phyloP scores from a whole-genome alignment of 2,329 filamentous ascomycete species.

The Basipetospora chlamydospora region DNA sequence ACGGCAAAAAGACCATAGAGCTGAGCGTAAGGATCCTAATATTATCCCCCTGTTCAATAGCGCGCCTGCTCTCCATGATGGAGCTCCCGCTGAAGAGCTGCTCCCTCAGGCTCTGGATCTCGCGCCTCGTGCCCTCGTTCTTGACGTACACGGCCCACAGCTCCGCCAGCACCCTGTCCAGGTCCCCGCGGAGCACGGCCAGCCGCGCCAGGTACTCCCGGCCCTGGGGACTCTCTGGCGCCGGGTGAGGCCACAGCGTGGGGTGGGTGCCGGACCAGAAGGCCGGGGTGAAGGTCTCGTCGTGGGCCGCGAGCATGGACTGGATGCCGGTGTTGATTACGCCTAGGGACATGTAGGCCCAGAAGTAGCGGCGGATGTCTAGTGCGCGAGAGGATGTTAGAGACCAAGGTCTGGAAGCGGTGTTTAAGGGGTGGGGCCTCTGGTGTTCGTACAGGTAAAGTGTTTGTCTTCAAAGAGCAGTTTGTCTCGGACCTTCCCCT shows the following conservation, averaged over 20 bases:
- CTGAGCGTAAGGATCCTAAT: conserved; percentile 46
- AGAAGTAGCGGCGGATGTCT: conserved; percentile 47
- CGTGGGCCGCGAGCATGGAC: conserved; percentile 40
- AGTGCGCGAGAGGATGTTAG: no score
- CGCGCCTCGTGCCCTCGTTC: conserved; percentile 37
- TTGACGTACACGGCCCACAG: conserved; percentile 30
- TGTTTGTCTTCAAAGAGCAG: conserved; percentile 46
- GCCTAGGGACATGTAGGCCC: conserved; percentile 45
- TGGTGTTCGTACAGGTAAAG: conserved; percentile 34
- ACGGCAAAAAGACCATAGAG: conserved; percentile 44
- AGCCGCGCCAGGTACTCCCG: conserved; percentile 34
- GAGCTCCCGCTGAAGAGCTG: conserved; percentile 50
- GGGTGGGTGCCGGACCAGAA: conserved; percentile 43
- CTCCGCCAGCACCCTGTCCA: conserved; percentile 35
- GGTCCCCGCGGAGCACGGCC: conserved; percentile 27
- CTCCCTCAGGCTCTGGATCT: conserved; percentile 42
- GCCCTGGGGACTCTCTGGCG: conserved; percentile 27
- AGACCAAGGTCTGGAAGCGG: background rate
- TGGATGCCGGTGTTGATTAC: conserved; percentile 46
- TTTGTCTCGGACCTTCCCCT: conserved; percentile 37
- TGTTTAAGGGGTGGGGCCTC: background rate
- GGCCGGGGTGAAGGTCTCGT: conserved; percentile 41
- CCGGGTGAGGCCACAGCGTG: conserved; percentile 38
- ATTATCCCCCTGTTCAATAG: conserved; percentile 49
- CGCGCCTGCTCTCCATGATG: conserved; percentile 45